Percentiles rank a stretch among this genome's conserved stretches.
These are phyloP conservation scores for Selaginella moellendorffii DNA, from an alignment of 75 land plant species.

Conservation along the genomic window DNA sequence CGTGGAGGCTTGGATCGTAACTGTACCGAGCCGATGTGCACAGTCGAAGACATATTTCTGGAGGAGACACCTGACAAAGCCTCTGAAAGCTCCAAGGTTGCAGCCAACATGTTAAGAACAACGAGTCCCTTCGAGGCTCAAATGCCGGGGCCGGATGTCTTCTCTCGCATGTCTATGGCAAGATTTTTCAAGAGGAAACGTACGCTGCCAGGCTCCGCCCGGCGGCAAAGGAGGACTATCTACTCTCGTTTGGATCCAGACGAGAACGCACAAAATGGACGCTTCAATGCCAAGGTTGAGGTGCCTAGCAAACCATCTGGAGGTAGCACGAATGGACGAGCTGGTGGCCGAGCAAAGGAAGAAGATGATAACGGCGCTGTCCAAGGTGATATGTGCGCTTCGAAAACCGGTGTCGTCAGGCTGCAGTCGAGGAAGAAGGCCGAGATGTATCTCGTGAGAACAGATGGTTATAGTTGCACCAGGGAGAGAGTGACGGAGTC, in stretches of 20 bases:
- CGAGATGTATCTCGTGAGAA: constrained; percentile 94
- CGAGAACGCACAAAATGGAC: not conserved
- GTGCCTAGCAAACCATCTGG: not conserved
- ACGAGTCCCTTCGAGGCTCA: constrained; percentile 68
- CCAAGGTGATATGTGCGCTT: constrained; percentile 91
- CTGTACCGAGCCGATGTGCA: no score
- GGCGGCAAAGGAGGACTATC: no score
- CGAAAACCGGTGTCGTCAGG: constrained; percentile 92
- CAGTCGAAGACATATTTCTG: not conserved
- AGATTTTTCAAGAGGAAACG: constrained; percentile 44
- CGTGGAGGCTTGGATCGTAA: constrained; percentile 18
- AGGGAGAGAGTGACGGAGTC: constrained; percentile 95
- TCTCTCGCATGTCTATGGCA: constrained; percentile 62
- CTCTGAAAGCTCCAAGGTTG: no score
- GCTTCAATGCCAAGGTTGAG: not conserved
- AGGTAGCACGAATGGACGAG: not conserved
- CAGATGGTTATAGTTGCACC: constrained; percentile 90
- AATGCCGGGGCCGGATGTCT: constrained; percentile 48
- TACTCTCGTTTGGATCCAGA: no score
- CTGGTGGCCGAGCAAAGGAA: not conserved
- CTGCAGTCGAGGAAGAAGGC: constrained; percentile 95
- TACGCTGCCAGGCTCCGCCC: no score
- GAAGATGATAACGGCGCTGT: constrained; percentile 19
- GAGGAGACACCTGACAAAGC: no score
- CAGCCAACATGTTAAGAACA: no score